Evolutionary conservation across 1,284 basidiomycete species (phyloP).

Genomic region (Cutaneotrichosporon arboriforme): DNA sequence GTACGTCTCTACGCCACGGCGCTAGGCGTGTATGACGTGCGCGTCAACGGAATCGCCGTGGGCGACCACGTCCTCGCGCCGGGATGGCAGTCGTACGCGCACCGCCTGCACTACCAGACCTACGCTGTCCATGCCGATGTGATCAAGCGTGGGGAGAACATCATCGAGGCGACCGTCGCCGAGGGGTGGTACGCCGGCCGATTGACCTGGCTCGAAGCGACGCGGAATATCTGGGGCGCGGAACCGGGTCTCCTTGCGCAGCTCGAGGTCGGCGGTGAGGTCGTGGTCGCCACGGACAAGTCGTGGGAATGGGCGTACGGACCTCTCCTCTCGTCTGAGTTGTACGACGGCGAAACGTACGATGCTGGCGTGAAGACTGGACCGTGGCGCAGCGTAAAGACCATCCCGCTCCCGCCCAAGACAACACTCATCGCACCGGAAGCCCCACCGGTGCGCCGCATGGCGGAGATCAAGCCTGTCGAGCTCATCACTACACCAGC

Average conservation of each 20-base stretch:
- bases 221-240: conserved; percentile 30
- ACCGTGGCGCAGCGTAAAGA: conserved; percentile 2
- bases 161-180: conserved; percentile 24
- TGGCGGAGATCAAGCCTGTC: conserved; percentile 16
- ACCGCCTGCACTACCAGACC: conserved; percentile 35
- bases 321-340: conserved; percentile 23
- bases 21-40: conserved; percentile 33
- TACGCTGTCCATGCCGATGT: conserved; percentile 25
- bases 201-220: conserved; percentile 19
- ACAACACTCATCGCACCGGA: conserved; percentile 25
- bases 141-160: conserved; percentile 25
- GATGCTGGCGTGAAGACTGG: conserved; percentile 23
- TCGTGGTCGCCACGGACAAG: conserved; percentile 16
- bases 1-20: conserved; percentile 38
- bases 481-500: conserved; percentile 28
- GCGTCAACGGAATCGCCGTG: conserved; percentile 34
- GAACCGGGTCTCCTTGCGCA: conserved; percentile 26
- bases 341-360: conserved; percentile 36
- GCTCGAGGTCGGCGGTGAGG: conserved; percentile 26
- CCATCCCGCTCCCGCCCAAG: conserved; percentile 14
- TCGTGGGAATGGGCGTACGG: conserved; percentile 23
- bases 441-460: conserved; percentile 30
- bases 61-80: conserved; percentile 39
- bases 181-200: conserved; percentile 39
- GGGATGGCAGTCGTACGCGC: conserved; percentile 38